phyloP scores from a whole-genome alignment of 129 eudicot genomes.

The Pulicaria dysenterica region DNA sequence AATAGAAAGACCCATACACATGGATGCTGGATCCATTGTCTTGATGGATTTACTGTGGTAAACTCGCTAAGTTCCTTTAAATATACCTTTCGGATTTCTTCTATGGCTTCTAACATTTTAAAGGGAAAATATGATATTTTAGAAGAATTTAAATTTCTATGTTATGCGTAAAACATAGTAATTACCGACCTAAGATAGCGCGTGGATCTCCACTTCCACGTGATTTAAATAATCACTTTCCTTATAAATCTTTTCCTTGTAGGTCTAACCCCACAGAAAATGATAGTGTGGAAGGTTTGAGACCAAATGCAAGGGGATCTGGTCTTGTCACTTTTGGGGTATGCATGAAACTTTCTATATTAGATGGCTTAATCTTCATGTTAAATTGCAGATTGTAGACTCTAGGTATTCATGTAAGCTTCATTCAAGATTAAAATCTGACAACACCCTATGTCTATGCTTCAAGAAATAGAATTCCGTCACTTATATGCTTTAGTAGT shows the following conservation, averaged over 20 bases:
- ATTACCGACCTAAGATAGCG: background rate
- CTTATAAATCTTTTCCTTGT: conserved; percentile 21
- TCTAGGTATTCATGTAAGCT: background rate
- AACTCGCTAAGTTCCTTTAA: background rate
- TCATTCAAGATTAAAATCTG: too few species aligned
- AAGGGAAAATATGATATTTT: background rate
- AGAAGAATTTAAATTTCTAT: background rate
- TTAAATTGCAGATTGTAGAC: background rate
- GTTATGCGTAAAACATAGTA: background rate
- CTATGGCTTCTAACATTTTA: background rate
- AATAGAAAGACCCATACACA: conserved; percentile 92
- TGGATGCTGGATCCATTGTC: conserved; percentile 97
- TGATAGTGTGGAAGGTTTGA: conserved; percentile 94
- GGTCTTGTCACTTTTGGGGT: conserved; percentile 97
- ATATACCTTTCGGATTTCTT: background rate
- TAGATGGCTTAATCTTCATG: background rate
- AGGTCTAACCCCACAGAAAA: conserved; percentile 99
- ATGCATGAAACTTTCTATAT: conserved; percentile 21
- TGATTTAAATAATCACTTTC: background rate
- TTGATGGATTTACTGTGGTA: conserved; percentile 95
- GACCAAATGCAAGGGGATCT: conserved; percentile 97
- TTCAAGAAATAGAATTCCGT: too few species aligned
- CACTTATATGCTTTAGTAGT: too few species aligned
- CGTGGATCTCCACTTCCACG: background rate
- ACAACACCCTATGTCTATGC: too few species aligned